Base-by-base conservation (phyloP, 768 basidiomycete species). In the Amanita rimosa region DNA sequence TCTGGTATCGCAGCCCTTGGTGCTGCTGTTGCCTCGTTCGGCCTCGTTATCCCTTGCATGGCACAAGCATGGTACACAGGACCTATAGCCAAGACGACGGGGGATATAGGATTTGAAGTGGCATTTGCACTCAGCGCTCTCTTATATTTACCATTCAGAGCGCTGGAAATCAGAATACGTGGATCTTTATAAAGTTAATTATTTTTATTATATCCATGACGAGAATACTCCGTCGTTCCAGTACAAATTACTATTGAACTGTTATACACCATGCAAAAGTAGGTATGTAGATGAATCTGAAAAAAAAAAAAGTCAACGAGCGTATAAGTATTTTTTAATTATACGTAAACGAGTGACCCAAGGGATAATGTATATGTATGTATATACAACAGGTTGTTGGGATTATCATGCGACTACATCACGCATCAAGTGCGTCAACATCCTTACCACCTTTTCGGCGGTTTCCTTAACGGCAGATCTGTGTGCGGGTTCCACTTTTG, bases 51-150 rank as follows among this genome's bases (percentile, higher is more conserved):
- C 11, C 78, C 83, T 4, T 74, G 71, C 46, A 90, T 90, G 79
- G 64, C 76, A 52, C 85, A 90, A 62, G 76, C 75, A 22, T 90
- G 83, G 85, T 90, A 77, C 56, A 67, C 70, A 0, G 88, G 88
- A 1, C 86, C 86, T 6, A 80, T 90, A 39, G 88, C 81, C 8
- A 58, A 66, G 53, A 67, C 53, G 6, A 72, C 84, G 14, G 88
- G 88, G 1, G 88, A 91, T 64, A 80, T 91, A 49, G 87, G 85
- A n/a, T 86, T 90, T 53, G 85, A 87, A 61, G 61, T 85, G 21
- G 82, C 83, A 2, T 80, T 86, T 55, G 68, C 63, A 1, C 59
- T 74, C 2, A 72, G 77, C 6, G 68, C 58, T 8, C 31, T 84
- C 8, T 61, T 81, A 34, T 87, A 86, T 58, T 14, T 78, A 4